phyloP scores from a whole-genome alignment of 176 grass and related monocot genomes.

The Avena eriantha region DNA sequence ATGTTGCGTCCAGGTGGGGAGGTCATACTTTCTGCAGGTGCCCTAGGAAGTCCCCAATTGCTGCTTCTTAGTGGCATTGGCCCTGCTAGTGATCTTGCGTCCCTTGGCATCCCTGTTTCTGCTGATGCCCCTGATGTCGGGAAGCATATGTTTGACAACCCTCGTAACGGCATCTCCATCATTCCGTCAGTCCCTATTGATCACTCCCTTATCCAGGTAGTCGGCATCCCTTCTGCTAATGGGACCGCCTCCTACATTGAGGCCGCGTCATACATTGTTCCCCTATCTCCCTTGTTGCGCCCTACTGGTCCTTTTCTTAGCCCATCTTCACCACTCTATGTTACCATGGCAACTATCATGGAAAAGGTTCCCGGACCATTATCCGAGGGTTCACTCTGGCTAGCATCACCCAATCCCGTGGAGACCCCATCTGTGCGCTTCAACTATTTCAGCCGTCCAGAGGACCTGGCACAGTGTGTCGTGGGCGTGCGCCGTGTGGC shows the following conservation, averaged over 20 bases:
- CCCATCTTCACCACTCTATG: slow-evolving; percentile 57
- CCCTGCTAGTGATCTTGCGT: slow-evolving; percentile 60
- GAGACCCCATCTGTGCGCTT: slow-evolving; percentile 70
- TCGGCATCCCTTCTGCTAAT: slow-evolving; percentile 67
- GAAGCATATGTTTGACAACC: slow-evolving; percentile 80
- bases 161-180: slow-evolving; percentile 84
- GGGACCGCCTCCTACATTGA: slow-evolving; percentile 68
- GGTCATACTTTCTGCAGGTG: slow-evolving; percentile 81
- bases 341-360: slow-evolving; percentile 72
- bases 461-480: slow-evolving; percentile 65
- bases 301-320: slow-evolving; percentile 41
- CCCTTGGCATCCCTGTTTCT: slow-evolving; percentile 69
- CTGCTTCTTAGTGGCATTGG: slow-evolving; percentile 82
- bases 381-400: slow-evolving; percentile 71
- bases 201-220: slow-evolving; percentile 89
- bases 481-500: slow-evolving; percentile 65
- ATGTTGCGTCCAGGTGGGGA: slow-evolving; percentile 68
- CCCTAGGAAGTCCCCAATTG: slow-evolving; percentile 79
- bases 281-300: slow-evolving; percentile 49
- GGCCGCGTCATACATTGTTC: slow-evolving; percentile 77
- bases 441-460: slow-evolving; percentile 73
- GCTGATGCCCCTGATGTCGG: slow-evolving; percentile 61
- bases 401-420: slow-evolving; percentile 60
- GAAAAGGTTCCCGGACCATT: slow-evolving; percentile 77
- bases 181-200: slow-evolving; percentile 71